These are phyloP conservation scores for Spizellomyces punctatus DNA, from an alignment of 192 early-diverging fungal species.

Conservation along the genomic window DNA sequence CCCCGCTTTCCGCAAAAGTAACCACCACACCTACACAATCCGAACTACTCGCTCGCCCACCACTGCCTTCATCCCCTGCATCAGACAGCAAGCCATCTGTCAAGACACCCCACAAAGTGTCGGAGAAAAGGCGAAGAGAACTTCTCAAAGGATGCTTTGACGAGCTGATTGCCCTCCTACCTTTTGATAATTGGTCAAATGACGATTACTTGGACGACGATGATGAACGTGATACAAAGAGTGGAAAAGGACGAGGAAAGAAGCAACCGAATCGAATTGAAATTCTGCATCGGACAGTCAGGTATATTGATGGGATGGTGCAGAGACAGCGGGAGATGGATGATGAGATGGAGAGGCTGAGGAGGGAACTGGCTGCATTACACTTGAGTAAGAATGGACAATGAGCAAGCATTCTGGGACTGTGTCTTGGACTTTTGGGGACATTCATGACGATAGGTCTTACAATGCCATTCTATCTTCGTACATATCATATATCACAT, in stretches of 20 bases:
- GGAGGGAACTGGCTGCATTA: no score
- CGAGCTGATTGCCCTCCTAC: slow-evolving; percentile 5
- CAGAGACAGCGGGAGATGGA: no score
- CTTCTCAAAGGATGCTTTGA: slow-evolving; percentile 21
- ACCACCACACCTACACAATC: background rate
- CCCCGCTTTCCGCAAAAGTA: background rate
- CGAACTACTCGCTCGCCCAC: background rate
- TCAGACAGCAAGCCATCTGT: background rate
- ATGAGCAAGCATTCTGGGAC: no score
- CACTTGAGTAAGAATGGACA: no score
- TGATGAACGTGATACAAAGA: background rate
- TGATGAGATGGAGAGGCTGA: no score
- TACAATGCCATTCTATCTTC: no score
- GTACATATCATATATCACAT: no score
- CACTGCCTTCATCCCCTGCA: background rate
- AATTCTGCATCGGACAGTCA: slow-evolving; percentile 10
- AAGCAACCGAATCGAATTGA: slow-evolving; percentile 18
- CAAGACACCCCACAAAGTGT: slow-evolving; percentile 12
- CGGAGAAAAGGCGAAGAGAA: slow-evolving; percentile 25
- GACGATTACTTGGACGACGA: no score
- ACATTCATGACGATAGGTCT: no score
- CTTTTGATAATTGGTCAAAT: background rate
- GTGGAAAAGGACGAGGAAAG: background rate
- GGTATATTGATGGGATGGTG: slow-evolving; percentile 6
- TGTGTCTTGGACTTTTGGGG: no score